phyloP scores from a whole-genome alignment of 2,329 filamentous ascomycete species.

The Colletotrichum incanum region DNA sequence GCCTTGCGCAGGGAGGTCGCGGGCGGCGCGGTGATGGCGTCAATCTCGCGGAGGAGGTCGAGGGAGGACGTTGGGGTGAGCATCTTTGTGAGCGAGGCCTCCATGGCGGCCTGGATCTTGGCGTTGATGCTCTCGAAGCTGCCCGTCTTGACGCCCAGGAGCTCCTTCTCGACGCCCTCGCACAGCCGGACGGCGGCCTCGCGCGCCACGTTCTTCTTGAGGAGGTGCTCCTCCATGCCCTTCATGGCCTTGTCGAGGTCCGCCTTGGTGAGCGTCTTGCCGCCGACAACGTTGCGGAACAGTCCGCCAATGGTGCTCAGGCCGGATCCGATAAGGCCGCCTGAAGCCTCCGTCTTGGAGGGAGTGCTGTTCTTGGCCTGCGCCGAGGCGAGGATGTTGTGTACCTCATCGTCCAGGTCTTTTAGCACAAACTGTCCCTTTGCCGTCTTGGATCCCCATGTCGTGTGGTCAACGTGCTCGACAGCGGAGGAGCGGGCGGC shows the following conservation, averaged over 20 bases:
- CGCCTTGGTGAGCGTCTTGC: conserved; percentile 90
- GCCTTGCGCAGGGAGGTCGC: conserved; percentile 73
- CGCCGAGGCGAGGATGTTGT: conserved; percentile 88
- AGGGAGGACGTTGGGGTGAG: conserved; percentile 95
- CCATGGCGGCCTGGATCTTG: conserved; percentile 88
- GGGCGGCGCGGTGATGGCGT: conserved; percentile 79
- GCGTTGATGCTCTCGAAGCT: conserved; percentile 92
- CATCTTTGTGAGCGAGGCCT: conserved; percentile 93
- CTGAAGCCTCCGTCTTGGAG: conserved; percentile 60
- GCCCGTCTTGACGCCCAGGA: conserved; percentile 91
- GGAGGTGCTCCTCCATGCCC: conserved; percentile 94
- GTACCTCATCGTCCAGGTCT: conserved; percentile 93
- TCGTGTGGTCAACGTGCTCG: conserved; percentile 82
- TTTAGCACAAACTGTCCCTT: conserved; percentile 96
- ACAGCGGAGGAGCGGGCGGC: conserved; percentile 71
- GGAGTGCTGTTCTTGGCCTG: conserved; percentile 69
- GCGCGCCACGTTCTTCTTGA: conserved; percentile 96
- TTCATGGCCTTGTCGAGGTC: conserved; percentile 95
- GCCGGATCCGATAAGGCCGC: conserved; percentile 83
- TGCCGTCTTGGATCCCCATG: conserved; percentile 87
- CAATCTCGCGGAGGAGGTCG: conserved; percentile 94
- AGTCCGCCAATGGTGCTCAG: conserved; percentile 88
- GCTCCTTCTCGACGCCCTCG: conserved; percentile 90
- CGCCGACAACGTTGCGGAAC: conserved; percentile 95
- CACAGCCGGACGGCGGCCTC: conserved; percentile 94